Evolutionary conservation across 2,329 filamentous ascomycete species (phyloP), one percentile per base, ranked within the genome.

Genomic region (Phoma sp.): DNA sequence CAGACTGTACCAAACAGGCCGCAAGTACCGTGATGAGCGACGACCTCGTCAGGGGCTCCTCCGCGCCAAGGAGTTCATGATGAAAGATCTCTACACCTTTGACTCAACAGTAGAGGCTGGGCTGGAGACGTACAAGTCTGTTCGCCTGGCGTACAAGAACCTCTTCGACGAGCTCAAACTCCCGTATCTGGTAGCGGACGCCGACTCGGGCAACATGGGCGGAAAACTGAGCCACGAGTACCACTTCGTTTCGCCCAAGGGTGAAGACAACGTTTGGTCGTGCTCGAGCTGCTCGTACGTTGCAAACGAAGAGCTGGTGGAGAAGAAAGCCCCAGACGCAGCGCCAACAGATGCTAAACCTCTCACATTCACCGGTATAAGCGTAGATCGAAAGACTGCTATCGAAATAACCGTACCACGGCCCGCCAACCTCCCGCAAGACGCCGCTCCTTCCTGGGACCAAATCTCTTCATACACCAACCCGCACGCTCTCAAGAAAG

Each of bases 61-160:
- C 7, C 87, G 95, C 8, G 89, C 91, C 0, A 87, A 92, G 57
- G 95, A 99, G 69, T 99, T 99, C 67, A 78, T 91, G 64, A 99
- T 99, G 95, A 99, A 99, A 75, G 95, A 99, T 73, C 83, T 99
- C 1, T 99, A 99, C 73, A 97, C 93, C 0, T 99, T 99, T 69
- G 95, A 99, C 69, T 78, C 82, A 32, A 88, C 82, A 4, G 72
- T 80, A 0, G 77, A 83, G 24, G 78, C 84, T n/a, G 93, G 93
- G 1, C 78, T 93, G n/a, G 77, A 83, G 44, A 96, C 93, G 0
- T 99, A 99, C 64, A 76, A 85, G 6, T 78, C 86, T 37, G 91
- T 96, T 2, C 85, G 89, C 44, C 73, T 75, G 33, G 89, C 89
- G 1, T 99, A 99, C 71, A 81, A 80, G 10, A 82, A 82, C 14